phyloP scores from a whole-genome alignment of 768 basidiomycete species.

The Pulveroboletus sp. region DNA sequence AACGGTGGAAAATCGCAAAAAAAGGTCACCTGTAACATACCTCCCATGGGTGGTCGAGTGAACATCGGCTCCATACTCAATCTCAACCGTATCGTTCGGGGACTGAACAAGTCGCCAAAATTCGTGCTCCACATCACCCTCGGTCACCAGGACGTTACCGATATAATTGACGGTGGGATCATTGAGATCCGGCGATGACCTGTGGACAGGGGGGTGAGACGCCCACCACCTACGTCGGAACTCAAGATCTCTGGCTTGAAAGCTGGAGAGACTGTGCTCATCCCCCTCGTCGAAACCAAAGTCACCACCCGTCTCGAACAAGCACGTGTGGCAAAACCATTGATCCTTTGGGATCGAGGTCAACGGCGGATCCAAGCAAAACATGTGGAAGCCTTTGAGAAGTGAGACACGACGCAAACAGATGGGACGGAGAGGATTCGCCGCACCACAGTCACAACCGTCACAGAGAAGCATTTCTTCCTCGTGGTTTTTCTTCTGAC shows the following conservation, averaged over 20 bases:
- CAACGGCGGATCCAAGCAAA: conserved; percentile 91
- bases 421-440: conserved; percentile 12
- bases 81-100: conserved; percentile 85
- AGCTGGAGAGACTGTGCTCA: conserved; percentile 87
- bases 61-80: conserved; percentile 99
- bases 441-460: conserved; percentile 73
- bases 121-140: conserved; percentile 89
- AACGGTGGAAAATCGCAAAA: conserved; percentile 26
- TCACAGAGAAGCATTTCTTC: conserved; percentile 92
- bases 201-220: conserved; percentile 55
- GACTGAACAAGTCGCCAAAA: conserved; percentile 97
- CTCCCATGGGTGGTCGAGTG: conserved; percentile 97
- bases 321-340: conserved; percentile 93
- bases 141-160: conserved; percentile 66
- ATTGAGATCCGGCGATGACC: conserved; percentile 32
- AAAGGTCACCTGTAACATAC: conserved; percentile 40
- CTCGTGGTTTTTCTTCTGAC: conserved; percentile 81
- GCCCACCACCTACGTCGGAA: conserved; percentile 90
- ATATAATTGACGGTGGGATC: conserved; percentile 52
- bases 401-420: conserved; percentile 12
- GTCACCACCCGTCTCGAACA: conserved; percentile 88
- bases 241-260: conserved; percentile 85
- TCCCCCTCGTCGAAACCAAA: conserved; percentile 98
- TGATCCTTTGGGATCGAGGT: conserved; percentile 82
- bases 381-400: conserved; percentile 85